Evolutionary conservation across 1,139 yeast genomes (phyloP), one percentile per base, ranked within the genome.

Genomic region (Schwanniomyces etchellsii): DNA sequence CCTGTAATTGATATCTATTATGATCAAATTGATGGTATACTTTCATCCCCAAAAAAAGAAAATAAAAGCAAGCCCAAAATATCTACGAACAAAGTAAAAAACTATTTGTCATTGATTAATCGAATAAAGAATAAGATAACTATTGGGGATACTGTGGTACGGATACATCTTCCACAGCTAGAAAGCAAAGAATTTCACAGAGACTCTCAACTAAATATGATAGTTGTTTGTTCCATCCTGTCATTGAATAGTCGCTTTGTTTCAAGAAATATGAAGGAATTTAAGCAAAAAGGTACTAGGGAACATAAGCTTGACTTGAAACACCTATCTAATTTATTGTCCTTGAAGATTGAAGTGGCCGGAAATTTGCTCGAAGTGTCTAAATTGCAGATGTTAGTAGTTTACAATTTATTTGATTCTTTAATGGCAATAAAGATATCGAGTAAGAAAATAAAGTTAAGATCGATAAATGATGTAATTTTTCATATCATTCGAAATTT

Each of bases 391-490:
- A 21, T 55, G 1, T 42, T 64, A 18, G 39, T 52, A 1, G 40
- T 52, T 1, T 64, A 59, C 36, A 50, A 57, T 33, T 36, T 60
- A 2, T 14, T 39, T 3, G 49, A 45, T 3, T 37, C 45, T 7
- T 45, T 39, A 10, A 13, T 60, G 2, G 39, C 57, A 1, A 28
- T 64, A 3, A 52, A 54, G 28, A 28, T 59, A 10, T 40, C 50
- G 14, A 48, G 54, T 20, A 64, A 59, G 35, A 44, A 46, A 11
- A 32, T 61, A 12, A 52, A 50, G 32, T 31, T 64, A 18, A 55
- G 50, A 18, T 64, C 70, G 0, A 57, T 64, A 10, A 67, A 67
- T 41, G 59, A 55, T 25, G 59, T 56, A 16, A 49, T 67, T 5
- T 67, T 67, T 41, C 58, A 59, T 26, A 43, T 65, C 20, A 59